phyloP scores from a whole-genome alignment of 306 rosid species.

The Sphenostylis stenocarpa region DNA sequence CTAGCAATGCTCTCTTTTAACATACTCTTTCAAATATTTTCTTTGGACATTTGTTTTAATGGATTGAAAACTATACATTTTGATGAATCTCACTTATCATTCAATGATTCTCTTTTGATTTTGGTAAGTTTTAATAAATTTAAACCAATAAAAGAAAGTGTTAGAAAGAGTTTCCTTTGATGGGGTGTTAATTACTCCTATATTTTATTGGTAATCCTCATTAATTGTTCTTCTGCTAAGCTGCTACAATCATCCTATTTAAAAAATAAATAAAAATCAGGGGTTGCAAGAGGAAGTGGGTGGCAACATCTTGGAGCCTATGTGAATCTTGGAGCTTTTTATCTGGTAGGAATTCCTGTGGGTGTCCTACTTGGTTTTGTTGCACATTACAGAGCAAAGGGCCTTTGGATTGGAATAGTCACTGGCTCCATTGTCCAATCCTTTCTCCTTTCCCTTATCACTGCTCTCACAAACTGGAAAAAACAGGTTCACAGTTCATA shows the following conservation, averaged over 20 bases:
- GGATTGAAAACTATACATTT: no score
- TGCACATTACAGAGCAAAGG: slow-evolving; percentile 43
- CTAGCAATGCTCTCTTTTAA: no score
- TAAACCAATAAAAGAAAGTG: no score
- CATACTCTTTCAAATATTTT: no score
- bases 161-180: no score
- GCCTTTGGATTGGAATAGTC: slow-evolving; percentile 47
- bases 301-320: slow-evolving; percentile 46
- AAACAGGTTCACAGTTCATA: slow-evolving; percentile 31
- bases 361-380: slow-evolving; percentile 31
- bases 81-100: no score
- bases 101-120: no score
- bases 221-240: background rate
- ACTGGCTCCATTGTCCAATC: slow-evolving; percentile 40
- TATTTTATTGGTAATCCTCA: background rate
- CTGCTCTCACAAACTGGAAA: slow-evolving; percentile 44
- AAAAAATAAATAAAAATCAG: background rate
- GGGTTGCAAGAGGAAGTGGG: slow-evolving; percentile 50
- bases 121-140: no score
- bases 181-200: no score
- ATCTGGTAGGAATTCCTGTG: slow-evolving; percentile 41
- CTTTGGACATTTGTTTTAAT: no score
- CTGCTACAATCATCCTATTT: background rate
- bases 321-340: slow-evolving; percentile 41
- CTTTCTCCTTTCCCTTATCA: slow-evolving; percentile 25